Evolutionary conservation across 2,329 filamentous ascomycete species (phyloP), one percentile per base, ranked within the genome.

Genomic region (Ascocoryne sarcoides): DNA sequence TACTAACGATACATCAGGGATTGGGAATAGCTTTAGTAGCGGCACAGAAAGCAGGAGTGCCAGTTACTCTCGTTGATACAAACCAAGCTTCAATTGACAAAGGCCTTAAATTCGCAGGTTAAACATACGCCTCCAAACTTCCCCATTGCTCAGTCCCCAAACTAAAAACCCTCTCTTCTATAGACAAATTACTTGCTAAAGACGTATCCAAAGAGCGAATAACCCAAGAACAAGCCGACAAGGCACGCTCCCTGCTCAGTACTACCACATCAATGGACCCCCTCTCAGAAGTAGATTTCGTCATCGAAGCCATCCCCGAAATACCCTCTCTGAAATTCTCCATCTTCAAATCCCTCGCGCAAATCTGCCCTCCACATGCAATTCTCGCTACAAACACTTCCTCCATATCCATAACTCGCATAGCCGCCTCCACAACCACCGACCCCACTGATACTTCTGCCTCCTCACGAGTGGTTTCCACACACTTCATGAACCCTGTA

Each of bases 401-500:
- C n/a, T 95, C 88, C 46, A 98, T 98, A 60, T 90, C 86, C 45
- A 95, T 98, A 62, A 98, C 92, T 32, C 84, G 83, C 59, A 95
- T 98, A 56, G 92, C 92, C 15, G 89, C 92, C 3, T 78, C 89
- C 8, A 90, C 90, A 1, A 83, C 79, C 18, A 70, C 71, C 41
- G 78, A 94, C 58, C 82, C 87, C 1, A 90, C 69, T 14, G 84
- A 95, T 57, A 79, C 85, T 17, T 82, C 80, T 32, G 84, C 81
- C 30, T 83, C 86, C 32, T 90, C 87, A 4, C 82, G 92, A 35
- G 92, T 98, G 8, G 79, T 98, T 40, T 87, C 86, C 37, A 96
- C 92, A 12, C 92, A 98, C 64, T 98, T 98, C 66, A 98, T 98
- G 92, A 98, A 98, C 70, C 92, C 92, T 0, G 92, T 98, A 0